Conservation (phyloP, 1,284 basidiomycete species). For the Leccinum subrobustum region DNA sequence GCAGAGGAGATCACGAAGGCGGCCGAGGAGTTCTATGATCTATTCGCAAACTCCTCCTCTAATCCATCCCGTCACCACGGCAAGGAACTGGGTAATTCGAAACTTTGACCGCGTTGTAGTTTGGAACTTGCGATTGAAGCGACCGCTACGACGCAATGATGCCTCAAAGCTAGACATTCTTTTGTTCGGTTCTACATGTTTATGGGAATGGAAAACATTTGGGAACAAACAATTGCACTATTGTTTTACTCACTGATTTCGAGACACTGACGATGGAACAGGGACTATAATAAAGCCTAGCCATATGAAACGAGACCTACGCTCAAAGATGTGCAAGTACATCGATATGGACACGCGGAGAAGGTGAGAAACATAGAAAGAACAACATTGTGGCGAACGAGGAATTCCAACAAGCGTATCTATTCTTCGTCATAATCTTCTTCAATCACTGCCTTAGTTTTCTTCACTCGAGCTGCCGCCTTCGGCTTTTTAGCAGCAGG, state of each 20-base stretch:
- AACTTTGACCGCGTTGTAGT: constrained; percentile 12
- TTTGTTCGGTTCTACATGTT: background rate
- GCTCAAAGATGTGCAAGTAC: constrained; percentile 7
- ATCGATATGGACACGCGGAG: constrained; percentile 5
- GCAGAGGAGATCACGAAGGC: constrained; percentile 64
- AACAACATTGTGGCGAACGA: constrained; percentile 4
- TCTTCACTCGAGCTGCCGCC: constrained; percentile 30
- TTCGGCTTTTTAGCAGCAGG: constrained; percentile 25
- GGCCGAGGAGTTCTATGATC: constrained; percentile 59
- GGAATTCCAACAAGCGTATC: constrained; percentile 1
- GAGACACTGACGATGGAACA: background rate
- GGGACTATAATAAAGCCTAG: constrained; percentile 4
- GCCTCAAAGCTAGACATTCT: background rate
- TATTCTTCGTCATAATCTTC: constrained; percentile 35
- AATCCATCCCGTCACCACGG: background rate
- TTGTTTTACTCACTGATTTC: background rate
- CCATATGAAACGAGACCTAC: constrained; percentile 5
- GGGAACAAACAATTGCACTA: background rate
- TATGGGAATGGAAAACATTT: background rate
- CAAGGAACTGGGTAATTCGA: constrained; percentile 4
- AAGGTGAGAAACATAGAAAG: constrained; percentile 3
- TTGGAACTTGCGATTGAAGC: background rate
- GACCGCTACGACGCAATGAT: background rate
- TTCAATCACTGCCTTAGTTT: constrained; percentile 29
- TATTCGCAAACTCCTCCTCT: constrained; percentile 36